phyloP scores from a whole-genome alignment of 768 basidiomycete species.

The Brasilioporus rufonigricans region DNA sequence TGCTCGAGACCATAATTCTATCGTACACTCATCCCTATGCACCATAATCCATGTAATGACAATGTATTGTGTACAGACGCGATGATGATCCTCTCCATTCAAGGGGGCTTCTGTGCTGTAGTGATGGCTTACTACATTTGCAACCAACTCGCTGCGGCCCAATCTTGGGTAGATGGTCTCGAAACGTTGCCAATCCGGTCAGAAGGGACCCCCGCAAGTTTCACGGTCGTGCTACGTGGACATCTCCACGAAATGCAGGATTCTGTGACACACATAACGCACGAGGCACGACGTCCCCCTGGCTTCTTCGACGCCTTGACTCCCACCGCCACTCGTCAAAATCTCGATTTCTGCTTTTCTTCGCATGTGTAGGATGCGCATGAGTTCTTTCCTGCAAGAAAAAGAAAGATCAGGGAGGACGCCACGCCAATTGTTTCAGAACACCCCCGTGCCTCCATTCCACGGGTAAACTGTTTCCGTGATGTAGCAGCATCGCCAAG shows the following conservation, averaged over 20 bases:
- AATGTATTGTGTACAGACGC: background rate
- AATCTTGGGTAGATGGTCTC: no score
- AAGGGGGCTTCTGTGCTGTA: no score
- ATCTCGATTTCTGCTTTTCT: conserved; percentile 94
- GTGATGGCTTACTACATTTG: no score
- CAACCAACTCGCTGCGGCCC: no score
- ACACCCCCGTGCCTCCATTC: conserved; percentile 66
- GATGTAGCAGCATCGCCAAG: conserved; percentile 54
- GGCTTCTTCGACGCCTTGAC: conserved; percentile 1
- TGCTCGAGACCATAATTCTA: conserved; percentile 11
- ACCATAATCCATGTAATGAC: conserved; percentile 2
- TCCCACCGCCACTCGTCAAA: conserved; percentile 28
- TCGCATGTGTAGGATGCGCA: conserved; percentile 74
- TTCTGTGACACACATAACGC: conserved; percentile 27
- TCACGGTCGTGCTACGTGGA: conserved; percentile 9
- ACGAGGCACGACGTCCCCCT: conserved; percentile 19
- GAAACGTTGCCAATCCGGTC: no score
- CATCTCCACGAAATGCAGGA: conserved; percentile 28
- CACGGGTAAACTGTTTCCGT: conserved; percentile 41
- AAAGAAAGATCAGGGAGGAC: conserved; percentile 2
- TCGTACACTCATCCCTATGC: conserved; percentile 4
- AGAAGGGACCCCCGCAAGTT: background rate
- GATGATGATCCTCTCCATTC: no score
- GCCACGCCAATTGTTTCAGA: background rate
- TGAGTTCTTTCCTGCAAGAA: conserved; percentile 67